phyloP scores from a whole-genome alignment of 2,329 filamentous ascomycete species.

The Calonectria henricotiae region DNA sequence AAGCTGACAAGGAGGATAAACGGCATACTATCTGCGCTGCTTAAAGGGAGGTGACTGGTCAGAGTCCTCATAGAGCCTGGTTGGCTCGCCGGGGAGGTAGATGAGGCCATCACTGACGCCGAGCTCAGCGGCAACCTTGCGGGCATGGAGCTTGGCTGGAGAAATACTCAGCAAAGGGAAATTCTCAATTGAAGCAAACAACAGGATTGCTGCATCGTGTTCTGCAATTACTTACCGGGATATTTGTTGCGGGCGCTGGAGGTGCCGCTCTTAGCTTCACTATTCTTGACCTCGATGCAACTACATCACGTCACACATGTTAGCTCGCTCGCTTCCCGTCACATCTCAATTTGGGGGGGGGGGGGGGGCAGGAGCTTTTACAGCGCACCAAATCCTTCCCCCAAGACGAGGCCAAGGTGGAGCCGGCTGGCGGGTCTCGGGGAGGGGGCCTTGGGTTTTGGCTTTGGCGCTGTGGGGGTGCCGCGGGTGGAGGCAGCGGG shows the following conservation, averaged over 20 bases:
- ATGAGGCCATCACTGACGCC: slow-evolving; percentile 68
- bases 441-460: neutral
- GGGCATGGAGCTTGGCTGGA: slow-evolving; percentile 72
- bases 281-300: slow-evolving; percentile 60
- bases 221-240: slow-evolving; percentile 55
- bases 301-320: slow-evolving; percentile 40
- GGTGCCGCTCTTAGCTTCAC: slow-evolving; percentile 29
- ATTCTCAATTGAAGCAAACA: neutral
- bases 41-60: slow-evolving; percentile 72
- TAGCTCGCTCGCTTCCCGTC: slow-evolving; percentile 11
- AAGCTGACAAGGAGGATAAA: neutral
- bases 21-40: slow-evolving; percentile 72
- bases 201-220: neutral
- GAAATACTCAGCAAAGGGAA: neutral
- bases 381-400: slow-evolving; percentile 73
- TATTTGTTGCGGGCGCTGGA: slow-evolving; percentile 54
- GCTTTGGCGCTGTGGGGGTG: neutral
- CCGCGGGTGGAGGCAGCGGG: too few species aligned
- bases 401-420: slow-evolving; percentile 60
- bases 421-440: slow-evolving; percentile 26
- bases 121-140: slow-evolving; percentile 70
- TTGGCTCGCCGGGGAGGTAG: slow-evolving; percentile 70
- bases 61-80: slow-evolving; percentile 71
- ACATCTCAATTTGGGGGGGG: too few species aligned
- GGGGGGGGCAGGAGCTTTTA: slow-evolving; percentile 53